Conservation (phyloP, 768 basidiomycete species). For the Pholiota molesta region DNA sequence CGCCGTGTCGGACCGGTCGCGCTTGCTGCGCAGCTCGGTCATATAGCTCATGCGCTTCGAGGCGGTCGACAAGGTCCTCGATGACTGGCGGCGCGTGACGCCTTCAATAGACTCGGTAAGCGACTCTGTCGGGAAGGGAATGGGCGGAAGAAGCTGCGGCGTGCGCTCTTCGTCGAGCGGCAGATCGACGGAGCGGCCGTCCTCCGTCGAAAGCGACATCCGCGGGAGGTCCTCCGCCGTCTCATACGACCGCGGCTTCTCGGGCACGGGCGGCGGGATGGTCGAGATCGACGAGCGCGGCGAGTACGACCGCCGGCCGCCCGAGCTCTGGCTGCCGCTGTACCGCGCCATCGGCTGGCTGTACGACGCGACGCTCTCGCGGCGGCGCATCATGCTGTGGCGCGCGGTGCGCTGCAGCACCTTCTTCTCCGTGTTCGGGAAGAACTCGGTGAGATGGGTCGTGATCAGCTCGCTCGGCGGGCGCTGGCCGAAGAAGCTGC, state of each 20-base stretch:
- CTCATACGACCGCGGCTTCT: constrained; percentile 29
- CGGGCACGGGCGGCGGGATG: constrained; percentile 42
- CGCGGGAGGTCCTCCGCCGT: constrained; percentile 59
- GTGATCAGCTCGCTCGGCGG: constrained; percentile 98
- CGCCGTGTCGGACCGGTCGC: constrained; percentile 86
- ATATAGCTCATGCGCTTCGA: constrained; percentile 80
- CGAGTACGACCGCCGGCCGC: constrained; percentile 44
- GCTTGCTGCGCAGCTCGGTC: constrained; percentile 79
- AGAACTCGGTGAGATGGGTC: constrained; percentile 91
- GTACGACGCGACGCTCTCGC: constrained; percentile 57
- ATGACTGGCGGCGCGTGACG: constrained; percentile 39
- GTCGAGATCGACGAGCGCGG: constrained; percentile 52
- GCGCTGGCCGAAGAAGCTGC: constrained; percentile 97
- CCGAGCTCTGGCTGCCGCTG: constrained; percentile 62
- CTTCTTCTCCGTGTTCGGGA: constrained; percentile 92
- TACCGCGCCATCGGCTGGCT: constrained; percentile 57
- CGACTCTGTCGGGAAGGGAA: constrained; percentile 77
- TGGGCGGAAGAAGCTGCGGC: constrained; percentile 74
- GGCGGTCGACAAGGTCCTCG: constrained; percentile 50
- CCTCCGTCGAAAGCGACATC: constrained; percentile 76
- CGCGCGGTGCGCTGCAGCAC: constrained; percentile 86
- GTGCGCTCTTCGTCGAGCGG: constrained; percentile 44
- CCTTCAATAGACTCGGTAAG: constrained; percentile 78
- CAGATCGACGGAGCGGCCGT: constrained; percentile 68
- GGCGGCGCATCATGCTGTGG: constrained; percentile 79